A percentile compares a stretch with the other conserved stretches of the same genome.
phyloP scores from a whole-genome alignment of 2,329 filamentous ascomycete species.

The Pseudofabraea citricarpa region DNA sequence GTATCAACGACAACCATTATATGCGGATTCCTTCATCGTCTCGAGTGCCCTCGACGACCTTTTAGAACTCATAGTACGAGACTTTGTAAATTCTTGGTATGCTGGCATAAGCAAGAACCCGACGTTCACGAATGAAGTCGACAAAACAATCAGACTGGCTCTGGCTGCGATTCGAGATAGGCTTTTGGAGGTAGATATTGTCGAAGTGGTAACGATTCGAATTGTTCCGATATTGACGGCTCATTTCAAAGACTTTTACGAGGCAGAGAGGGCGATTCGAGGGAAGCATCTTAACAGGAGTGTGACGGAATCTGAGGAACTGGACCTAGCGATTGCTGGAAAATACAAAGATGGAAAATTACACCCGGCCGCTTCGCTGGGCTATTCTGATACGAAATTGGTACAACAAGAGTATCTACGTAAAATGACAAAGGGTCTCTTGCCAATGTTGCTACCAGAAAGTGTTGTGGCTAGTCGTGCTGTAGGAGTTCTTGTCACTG shows the following conservation, averaged over 20 bases:
- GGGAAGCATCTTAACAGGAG: constrained; percentile 84
- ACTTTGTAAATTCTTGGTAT: constrained; percentile 91
- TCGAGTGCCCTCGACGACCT: constrained; percentile 77
- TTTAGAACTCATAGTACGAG: constrained; percentile 69
- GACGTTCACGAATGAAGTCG: constrained; percentile 80
- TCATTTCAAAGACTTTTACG: constrained; percentile 86
- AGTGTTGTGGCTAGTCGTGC: constrained; percentile 73
- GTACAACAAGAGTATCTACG: constrained; percentile 88
- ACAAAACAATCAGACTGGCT: constrained; percentile 70
- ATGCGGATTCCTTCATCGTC: constrained; percentile 70
- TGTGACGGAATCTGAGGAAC: constrained; percentile 92
- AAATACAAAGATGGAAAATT: constrained; percentile 88
- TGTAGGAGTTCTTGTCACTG: constrained; percentile 75
- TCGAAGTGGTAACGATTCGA: constrained; percentile 75
- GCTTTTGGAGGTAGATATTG: constrained; percentile 72
- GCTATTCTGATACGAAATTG: constrained; percentile 77
- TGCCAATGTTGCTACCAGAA: constrained; percentile 71
- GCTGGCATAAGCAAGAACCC: constrained; percentile 75
- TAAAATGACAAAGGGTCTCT: constrained; percentile 62
- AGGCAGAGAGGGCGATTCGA: constrained; percentile 81
- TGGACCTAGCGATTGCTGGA: constrained; percentile 90
- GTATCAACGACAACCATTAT: constrained; percentile 67
- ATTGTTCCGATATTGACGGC: constrained; percentile 83
- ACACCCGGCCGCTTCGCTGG: constrained; percentile 78
- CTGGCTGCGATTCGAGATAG: constrained; percentile 67